Base-by-base conservation (phyloP, 129 eudicot species). In the Oenanthe sinensis region DNA sequence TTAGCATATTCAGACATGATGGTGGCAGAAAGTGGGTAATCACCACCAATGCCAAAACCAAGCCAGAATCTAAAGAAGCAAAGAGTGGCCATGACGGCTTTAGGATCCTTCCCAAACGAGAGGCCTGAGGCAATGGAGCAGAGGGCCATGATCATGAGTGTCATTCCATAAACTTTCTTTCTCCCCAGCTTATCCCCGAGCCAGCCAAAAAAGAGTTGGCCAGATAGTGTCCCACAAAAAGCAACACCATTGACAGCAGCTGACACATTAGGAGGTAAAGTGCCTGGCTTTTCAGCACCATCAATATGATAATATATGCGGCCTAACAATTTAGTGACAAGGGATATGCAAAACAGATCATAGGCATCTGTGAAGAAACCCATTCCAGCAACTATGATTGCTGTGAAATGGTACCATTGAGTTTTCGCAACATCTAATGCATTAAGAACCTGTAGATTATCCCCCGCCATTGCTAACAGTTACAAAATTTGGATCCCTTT, bases 401-500 rank as follows among this genome's bases (percentile, higher is more conserved):
- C 89, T n/a, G 91, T 88, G 83, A 88, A 88, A 79, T 88, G 91
- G 63, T 88, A 87, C 91, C 88, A 87, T 78, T 87, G 91, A 67
- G 91, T 87, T 83, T 88, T 88, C 6, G 91, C 91, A 30, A 84
- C 89, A 45, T 88, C 91, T 42, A 88, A 83, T 4, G 91, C 91
- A 46, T 88, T 82, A 28, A 88, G 67, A 24, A 88, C 91, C 39
- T 88, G 81, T 24, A 88, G 71, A 70, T 83, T 86, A 24, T 83
- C 77, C 8, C 19, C 22, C 3, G 81, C 69, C 75, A 77, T 45
- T 10, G 72, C 79, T 75, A 72, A 2, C 7, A 26, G 15, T 45
- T 71, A 10, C 16, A 22, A 8, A 65, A 12, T 65, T 26, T 26
- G 9, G 42, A 65, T 30, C 71, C 71, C 75, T 20, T 17, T 4